phyloP scores from a whole-genome alignment of 116 monocot species.

The Dioscorea cayenensis region DNA sequence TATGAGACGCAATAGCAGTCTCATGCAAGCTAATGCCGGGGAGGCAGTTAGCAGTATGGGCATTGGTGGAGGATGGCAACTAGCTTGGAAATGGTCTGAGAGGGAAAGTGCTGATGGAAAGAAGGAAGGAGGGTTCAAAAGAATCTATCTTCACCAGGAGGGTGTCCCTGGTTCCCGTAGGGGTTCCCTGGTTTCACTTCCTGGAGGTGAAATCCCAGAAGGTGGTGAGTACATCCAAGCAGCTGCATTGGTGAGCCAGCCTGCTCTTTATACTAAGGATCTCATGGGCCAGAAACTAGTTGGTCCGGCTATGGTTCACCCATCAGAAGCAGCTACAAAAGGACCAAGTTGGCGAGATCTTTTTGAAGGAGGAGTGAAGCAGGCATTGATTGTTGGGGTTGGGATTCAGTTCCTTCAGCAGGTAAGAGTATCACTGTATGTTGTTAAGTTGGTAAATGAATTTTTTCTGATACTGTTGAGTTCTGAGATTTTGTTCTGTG shows the following conservation, averaged over 20 bases:
- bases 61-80: conserved; percentile 88
- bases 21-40: conserved; percentile 23
- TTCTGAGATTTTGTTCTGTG: no score
- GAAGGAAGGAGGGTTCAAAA: conserved; percentile 54
- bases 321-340: conserved; percentile 43
- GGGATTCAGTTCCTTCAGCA: conserved; percentile 84
- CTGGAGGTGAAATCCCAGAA: conserved; percentile 39
- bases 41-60: conserved; percentile 52
- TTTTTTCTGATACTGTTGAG: no score
- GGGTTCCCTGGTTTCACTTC: conserved; percentile 57
- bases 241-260: conserved; percentile 71
- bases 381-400: conserved; percentile 68
- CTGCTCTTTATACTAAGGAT: conserved; percentile 60
- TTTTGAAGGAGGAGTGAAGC: conserved; percentile 76
- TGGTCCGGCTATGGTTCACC: conserved; percentile 62
- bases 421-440: conserved; percentile 22
- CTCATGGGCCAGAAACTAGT: conserved; percentile 33
- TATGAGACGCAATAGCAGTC: conserved; percentile 41
- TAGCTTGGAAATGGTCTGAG: conserved; percentile 81
- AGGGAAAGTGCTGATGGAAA: conserved; percentile 43
- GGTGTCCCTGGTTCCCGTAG: conserved; percentile 32
- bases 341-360: conserved; percentile 59
- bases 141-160: conserved; percentile 70
- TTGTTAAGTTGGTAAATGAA: no score
- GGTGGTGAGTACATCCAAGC: conserved; percentile 50